These are phyloP conservation scores for Aspergillus chevalieri DNA, from an alignment of 2,329 filamentous ascomycete genomes.

Conservation along the genomic window DNA sequence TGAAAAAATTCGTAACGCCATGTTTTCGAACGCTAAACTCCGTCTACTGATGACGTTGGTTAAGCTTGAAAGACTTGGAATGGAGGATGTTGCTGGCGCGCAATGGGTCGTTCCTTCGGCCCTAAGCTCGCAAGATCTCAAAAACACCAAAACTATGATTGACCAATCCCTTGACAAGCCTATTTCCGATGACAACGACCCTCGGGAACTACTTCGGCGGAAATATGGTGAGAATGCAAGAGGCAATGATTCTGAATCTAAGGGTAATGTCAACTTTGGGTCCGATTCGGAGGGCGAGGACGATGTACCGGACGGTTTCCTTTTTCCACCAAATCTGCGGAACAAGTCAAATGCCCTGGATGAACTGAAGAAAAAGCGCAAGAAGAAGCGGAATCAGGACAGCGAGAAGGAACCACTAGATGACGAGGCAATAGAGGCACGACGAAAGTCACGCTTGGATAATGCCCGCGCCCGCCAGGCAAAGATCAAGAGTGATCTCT, in stretches of 20 bases:
- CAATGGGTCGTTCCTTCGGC: constrained; percentile 69
- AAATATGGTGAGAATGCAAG: constrained; percentile 47
- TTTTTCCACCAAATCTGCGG: constrained; percentile 57
- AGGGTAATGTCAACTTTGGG: constrained; percentile 57
- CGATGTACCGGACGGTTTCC: constrained; percentile 50
- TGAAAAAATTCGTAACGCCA: constrained; percentile 61
- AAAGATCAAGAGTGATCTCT: constrained; percentile 78
- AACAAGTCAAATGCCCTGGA: constrained; percentile 49
- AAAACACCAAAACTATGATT: constrained; percentile 65
- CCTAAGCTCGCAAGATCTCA: constrained; percentile 59
- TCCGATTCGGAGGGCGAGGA: constrained; percentile 62
- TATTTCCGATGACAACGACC: constrained; percentile 65
- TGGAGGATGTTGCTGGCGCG: constrained; percentile 68
- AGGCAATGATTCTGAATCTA: constrained; percentile 25
- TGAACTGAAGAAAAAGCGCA: constrained; percentile 56
- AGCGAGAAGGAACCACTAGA: constrained; percentile 53
- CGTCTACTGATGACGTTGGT: constrained; percentile 75
- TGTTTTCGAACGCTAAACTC: constrained; percentile 85
- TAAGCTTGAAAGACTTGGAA: constrained; percentile 60
- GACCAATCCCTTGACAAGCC: constrained; percentile 73
- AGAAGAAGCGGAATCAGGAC: constrained; percentile 49
- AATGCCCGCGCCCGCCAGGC: constrained; percentile 69
- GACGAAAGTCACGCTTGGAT: constrained; percentile 55
- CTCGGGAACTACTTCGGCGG: constrained; percentile 72
- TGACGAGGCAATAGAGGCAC: constrained; percentile 54